Evolutionary conservation across 768 basidiomycete genomes (phyloP), one percentile per base, ranked within the genome.

Genomic region (Candolleomyces efflorescens): DNA sequence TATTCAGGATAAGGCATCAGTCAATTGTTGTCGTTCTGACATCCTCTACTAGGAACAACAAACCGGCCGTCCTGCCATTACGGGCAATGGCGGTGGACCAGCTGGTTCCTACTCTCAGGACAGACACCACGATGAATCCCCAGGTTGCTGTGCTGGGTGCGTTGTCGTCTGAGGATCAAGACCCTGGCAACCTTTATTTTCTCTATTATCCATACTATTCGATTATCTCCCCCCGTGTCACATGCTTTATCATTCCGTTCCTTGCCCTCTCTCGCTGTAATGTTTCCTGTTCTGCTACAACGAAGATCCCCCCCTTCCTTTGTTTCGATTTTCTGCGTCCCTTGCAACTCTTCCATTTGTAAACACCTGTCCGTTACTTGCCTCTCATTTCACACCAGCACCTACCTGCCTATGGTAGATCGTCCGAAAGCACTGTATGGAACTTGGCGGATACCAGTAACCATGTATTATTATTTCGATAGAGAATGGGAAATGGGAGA

Each of bases 81-180:
- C 80, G 36, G 84, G 77, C 43, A 62, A 73, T 4, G 71, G 73
- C 32, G 68, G 71, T 20, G 73, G 71, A 53, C 70, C 73, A 15
- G 68, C 82, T 24, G 85, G 83, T 5, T 72, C 69, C 9, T 88
- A 85, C 62, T 77, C 75, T 60, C 75, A 74, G 60, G 80, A 79
- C 50, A 71, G 78, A 47, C 69, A 75, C 53, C 80, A 85, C 37
- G 83, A 86, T 53, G 80, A 81, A 37, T 71, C 79, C 24, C 64
- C 74, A 32, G 81, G 84, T 22, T 92, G 89, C 76, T 91, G 89
- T 63, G 71, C 75, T 44, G 81, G 85, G 60, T 90, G 89, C 58
- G 82, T 91, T 57, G 79, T 90, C 51, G 77, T 81, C 58, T 81
- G 71, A 75, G 60, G 23, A 46, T 24, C 41, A 2, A 18, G 15